A percentile compares a stretch with the other conserved stretches of the same genome.
Conservation (phyloP, 768 basidiomycete genomes). For the Myochromella boudieri region DNA sequence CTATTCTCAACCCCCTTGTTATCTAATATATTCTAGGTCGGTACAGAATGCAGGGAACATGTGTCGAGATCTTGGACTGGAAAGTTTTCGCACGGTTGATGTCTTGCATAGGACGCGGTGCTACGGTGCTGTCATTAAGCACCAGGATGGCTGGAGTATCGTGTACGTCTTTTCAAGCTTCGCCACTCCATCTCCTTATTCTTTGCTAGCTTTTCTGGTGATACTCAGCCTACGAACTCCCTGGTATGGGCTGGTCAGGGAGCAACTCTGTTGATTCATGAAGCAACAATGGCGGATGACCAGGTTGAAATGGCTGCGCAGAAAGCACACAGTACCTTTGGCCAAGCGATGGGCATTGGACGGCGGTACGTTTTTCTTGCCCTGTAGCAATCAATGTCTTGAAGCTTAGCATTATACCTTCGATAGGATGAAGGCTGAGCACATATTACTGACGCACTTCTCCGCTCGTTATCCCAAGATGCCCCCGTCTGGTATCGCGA, state of each 20-base stretch:
- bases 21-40: constrained; percentile 36
- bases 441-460: constrained; percentile 93
- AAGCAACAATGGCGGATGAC: constrained; percentile 90
- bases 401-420: constrained; percentile 1
- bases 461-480: constrained; percentile 92
- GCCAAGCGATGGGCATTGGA: constrained; percentile 83
- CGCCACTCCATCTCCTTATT: constrained; percentile 25
- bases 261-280: constrained; percentile 88
- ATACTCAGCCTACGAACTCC: constrained; percentile 75
- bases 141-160: constrained; percentile 74
- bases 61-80: constrained; percentile 54
- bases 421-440: constrained; percentile 77
- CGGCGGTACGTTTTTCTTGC: constrained; percentile 46
- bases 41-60: constrained; percentile 39
- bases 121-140: constrained; percentile 69
- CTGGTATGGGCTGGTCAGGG: constrained; percentile 62
- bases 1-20: not conserved
- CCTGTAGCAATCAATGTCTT: constrained; percentile 5
- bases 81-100: constrained; percentile 63
- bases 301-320: constrained; percentile 66
- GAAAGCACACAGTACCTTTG: constrained; percentile 89
- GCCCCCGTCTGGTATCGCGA: constrained; percentile 49
- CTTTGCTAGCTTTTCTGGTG: constrained; percentile 80
- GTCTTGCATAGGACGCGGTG: constrained; percentile 73
- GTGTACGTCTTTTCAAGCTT: constrained; percentile 56